Evolutionary conservation across 108 stramenopile species (phyloP).

Genomic region (Pseudonitzschia delicatissima): DNA sequence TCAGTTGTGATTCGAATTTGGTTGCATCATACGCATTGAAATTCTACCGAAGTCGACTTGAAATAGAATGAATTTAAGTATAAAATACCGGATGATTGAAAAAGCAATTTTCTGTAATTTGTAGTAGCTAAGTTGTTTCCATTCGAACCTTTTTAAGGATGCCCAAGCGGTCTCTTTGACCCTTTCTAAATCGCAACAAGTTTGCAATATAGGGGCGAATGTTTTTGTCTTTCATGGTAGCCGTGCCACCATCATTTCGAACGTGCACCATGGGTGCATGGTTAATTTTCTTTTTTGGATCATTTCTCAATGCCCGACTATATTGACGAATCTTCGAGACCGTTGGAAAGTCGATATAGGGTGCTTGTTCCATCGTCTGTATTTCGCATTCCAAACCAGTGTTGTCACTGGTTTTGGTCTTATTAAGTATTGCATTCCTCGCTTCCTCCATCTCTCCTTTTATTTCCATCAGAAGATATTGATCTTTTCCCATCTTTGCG

Average conservation of each 20-base stretch:
- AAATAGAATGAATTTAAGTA: too few species aligned
- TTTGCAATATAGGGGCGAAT: background rate
- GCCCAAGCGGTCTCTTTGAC: background rate
- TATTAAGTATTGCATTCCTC: background rate
- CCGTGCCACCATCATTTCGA: constrained; percentile 12
- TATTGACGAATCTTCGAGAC: background rate
- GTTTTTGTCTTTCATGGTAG: background rate
- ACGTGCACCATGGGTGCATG: constrained; percentile 7
- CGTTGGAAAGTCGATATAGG: constrained; percentile 21
- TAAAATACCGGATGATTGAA: too few species aligned
- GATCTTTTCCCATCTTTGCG: background rate
- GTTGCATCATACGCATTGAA: too few species aligned
- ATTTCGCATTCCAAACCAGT: constrained; percentile 4
- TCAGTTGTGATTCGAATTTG: too few species aligned
- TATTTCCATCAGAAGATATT: constrained; percentile 10
- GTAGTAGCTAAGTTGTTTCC: background rate
- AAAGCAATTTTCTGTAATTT: too few species aligned
- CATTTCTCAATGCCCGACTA: background rate
- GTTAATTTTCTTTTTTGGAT: background rate
- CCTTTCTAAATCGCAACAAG: constrained; percentile 1
- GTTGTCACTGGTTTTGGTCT: background rate
- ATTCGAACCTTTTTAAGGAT: background rate
- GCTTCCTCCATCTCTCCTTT: background rate
- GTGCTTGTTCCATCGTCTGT: constrained; percentile 9
- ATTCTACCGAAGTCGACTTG: too few species aligned